A percentile compares a stretch with the other conserved stretches of the same genome.
These are phyloP conservation scores for Thalassiosira profunda DNA, from an alignment of 108 stramenopile genomes.

Conservation along the genomic window DNA sequence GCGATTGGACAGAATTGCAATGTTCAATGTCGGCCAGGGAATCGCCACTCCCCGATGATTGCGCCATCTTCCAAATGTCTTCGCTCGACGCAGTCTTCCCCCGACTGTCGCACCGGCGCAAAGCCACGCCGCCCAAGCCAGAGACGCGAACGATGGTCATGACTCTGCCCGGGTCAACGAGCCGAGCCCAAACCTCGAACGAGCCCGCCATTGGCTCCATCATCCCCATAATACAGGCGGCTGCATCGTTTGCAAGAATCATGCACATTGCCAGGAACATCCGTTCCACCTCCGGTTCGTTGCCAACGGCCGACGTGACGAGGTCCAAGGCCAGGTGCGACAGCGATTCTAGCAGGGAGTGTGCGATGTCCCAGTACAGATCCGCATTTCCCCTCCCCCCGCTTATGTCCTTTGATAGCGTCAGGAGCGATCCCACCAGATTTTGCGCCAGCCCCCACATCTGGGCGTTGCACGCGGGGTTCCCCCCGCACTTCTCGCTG, in stretches of 20 bases:
- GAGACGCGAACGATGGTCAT: constrained; percentile 22
- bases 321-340: constrained; percentile 28
- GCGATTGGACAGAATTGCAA: constrained; percentile 32
- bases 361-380: constrained; percentile 33
- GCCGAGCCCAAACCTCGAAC: constrained; percentile 48
- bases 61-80: neutral
- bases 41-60: neutral
- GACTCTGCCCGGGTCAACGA: constrained; percentile 21
- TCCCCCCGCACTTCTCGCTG: constrained; percentile 30
- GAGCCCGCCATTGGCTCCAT: constrained; percentile 35
- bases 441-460: constrained; percentile 42
- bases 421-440: constrained; percentile 22
- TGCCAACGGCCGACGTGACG: constrained; percentile 25
- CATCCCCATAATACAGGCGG: constrained; percentile 15
- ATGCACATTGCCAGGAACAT: constrained; percentile 30
- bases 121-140: constrained; percentile 25
- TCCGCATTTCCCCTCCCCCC: neutral
- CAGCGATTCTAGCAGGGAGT: constrained; percentile 1
- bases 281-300: constrained; percentile 40
- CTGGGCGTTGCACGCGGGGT: neutral
- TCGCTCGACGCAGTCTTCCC: constrained; percentile 11
- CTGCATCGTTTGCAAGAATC: constrained; percentile 11
- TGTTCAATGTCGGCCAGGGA: constrained; percentile 13
- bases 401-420: neutral
- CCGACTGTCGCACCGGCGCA: constrained; percentile 14